These are phyloP conservation scores for Daedalea quercina DNA, from an alignment of 768 basidiomycete species.

Conservation along the genomic window DNA sequence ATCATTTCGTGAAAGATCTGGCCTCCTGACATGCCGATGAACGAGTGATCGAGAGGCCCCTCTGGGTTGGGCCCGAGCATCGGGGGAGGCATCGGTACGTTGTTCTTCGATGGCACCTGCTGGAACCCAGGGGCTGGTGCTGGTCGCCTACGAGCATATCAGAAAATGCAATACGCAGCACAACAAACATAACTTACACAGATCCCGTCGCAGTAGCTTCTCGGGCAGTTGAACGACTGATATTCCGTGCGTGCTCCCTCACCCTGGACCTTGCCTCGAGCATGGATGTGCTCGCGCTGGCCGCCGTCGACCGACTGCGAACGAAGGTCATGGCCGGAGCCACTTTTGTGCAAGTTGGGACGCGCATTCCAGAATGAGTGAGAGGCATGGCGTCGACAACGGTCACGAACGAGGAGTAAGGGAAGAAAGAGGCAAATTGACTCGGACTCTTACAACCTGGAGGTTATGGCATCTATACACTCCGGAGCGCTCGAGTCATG, in stretches of 20 bases:
- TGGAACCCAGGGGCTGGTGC: slow-evolving; percentile 51
- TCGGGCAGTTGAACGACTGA: slow-evolving; percentile 60
- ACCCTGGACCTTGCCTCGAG: slow-evolving; percentile 79
- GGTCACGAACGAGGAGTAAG: slow-evolving; percentile 2
- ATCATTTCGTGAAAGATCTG: slow-evolving; percentile 99
- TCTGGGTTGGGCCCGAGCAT: slow-evolving; percentile 32
- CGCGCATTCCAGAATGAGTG: slow-evolving; percentile 35
- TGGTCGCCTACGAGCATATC: slow-evolving; percentile 43
- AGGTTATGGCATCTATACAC: slow-evolving; percentile 3
- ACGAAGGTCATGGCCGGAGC: slow-evolving; percentile 29
- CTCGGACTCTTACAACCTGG: neutral
- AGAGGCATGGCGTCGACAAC: slow-evolving; percentile 13
- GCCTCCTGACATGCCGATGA: slow-evolving; percentile 91
- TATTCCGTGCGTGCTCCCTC: slow-evolving; percentile 65
- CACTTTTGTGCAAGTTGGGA: slow-evolving; percentile 31
- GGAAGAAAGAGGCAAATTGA: neutral
- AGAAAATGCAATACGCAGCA: neutral
- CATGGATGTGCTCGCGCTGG: slow-evolving; percentile 38
- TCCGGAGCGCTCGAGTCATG: slow-evolving; percentile 16
- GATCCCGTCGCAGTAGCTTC: slow-evolving; percentile 56
- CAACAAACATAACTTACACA: slow-evolving; percentile 38
- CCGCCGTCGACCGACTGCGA: slow-evolving; percentile 45
- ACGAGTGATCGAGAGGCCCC: slow-evolving; percentile 66
- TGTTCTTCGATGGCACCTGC: slow-evolving; percentile 37
- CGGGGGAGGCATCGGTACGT: slow-evolving; percentile 30